Base-by-base conservation (phyloP, 2,329 filamentous ascomycete genomes). In the Sporothrix euskadiensis region DNA sequence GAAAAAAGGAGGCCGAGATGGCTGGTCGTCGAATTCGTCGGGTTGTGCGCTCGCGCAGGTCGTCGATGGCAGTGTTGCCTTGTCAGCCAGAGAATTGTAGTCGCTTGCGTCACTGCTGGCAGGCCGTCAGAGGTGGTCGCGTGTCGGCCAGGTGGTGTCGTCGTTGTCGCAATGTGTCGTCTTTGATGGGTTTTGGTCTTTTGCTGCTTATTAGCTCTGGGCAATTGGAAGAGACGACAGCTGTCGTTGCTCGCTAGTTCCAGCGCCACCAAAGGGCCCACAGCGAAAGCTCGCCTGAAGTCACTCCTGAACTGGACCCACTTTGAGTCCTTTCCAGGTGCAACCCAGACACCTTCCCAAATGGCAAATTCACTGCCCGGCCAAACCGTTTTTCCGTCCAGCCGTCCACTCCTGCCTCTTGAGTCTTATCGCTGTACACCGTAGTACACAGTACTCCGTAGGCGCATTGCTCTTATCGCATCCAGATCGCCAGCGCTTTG, bases 161-260 rank as follows among this genome's bases (percentile, higher is more conserved):
- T 61, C 68, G 72, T 68, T 69, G 63, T 61, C 72, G 73, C 73
- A 71, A 74, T 44, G 69, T 74, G 73, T 74, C 68, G 73, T 74
- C 71, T 74, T 74, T 69, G 49, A 35, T 35, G 19, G 41, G 22
- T 65, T 73, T 73, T 68, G 71, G 63, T 49, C 54, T 47, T 16
- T 19, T 22, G 12, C 32, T 56, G 26, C 59, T 63, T 54, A 61
- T 32, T 66, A 41, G 57, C 39, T 63, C 6, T 56, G 16, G 47
- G 8, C 30, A 12, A 41, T 54, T n/a, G 61, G 10, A 32, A 10
- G 70, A 65, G 63, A 61, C 44, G 69, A 65, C 65, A 69, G 65
- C 63, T 44, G 65, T 69, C 19, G 49, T 16, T n/a, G 22, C 12
- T 30, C 9, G 44, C 10, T 35, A 35, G 35, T 35, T 35, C 32